Evolutionary conservation across 148 eudicot genomes (phyloP).

Genomic region (Amaranthus hypochondriacus): DNA sequence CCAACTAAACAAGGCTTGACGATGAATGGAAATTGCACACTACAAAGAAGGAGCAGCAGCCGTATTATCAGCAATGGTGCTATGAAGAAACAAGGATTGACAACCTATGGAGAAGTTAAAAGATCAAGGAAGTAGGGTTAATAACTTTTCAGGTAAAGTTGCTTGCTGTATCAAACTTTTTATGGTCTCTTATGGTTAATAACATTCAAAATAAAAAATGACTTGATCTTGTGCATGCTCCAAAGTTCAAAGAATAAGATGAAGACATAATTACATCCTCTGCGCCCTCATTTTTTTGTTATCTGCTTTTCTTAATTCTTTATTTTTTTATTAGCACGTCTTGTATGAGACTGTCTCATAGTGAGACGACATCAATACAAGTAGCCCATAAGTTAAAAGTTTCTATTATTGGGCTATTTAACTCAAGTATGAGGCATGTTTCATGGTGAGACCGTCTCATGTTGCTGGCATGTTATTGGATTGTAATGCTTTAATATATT

Average conservation of each 20-base stretch:
- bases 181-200: background rate
- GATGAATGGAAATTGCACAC: background rate
- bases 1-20: conserved; percentile 1
- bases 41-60: conserved; percentile 7
- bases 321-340: background rate
- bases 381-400: too few relatives aligned
- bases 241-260: background rate
- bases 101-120: conserved; percentile 6
- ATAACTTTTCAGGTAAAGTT: conserved; percentile 17
- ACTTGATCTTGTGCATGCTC: background rate
- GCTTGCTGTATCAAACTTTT: background rate
- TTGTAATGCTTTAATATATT: too few relatives aligned
- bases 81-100: conserved; percentile 3
- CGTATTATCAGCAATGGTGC: background rate
- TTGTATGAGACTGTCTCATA: too few relatives aligned
- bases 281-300: background rate
- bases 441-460: too few relatives aligned
- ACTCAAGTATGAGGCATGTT: too few relatives aligned
- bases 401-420: too few relatives aligned
- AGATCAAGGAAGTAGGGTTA: conserved; percentile 11
- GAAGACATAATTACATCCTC: background rate
- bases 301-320: background rate
- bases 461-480: too few relatives aligned
- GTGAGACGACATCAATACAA: too few relatives aligned
- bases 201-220: background rate